Evolutionary conservation across 2,329 filamentous ascomycete species (phyloP).

Genomic region (Claviceps digitariae): DNA sequence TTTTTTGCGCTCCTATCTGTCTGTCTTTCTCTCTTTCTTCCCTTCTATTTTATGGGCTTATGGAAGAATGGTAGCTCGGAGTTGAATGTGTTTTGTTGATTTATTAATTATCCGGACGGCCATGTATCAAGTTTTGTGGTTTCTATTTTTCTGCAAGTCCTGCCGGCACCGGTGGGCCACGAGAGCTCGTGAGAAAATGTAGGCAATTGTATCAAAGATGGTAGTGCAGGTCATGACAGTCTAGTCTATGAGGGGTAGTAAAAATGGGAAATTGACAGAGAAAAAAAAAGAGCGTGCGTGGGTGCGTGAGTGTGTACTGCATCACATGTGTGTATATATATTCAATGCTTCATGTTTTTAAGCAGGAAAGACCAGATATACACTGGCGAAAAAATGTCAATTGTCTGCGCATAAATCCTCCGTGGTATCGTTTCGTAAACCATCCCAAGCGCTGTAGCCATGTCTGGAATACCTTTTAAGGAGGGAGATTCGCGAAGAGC

Average conservation of each 20-base stretch:
- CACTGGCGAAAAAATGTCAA: neutral
- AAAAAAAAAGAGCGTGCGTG: neutral
- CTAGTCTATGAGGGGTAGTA: neutral
- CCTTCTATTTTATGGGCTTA: neutral
- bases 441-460: constrained; percentile 6
- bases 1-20: no score
- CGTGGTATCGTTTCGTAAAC: constrained; percentile 15
- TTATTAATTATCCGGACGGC: neutral
- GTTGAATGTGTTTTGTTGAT: neutral
- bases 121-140: neutral
- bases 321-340: neutral
- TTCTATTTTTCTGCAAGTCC: neutral
- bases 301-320: neutral
- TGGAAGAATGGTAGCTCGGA: neutral
- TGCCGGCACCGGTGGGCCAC: neutral
- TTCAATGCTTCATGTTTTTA: neutral
- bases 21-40: neutral
- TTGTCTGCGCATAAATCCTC: constrained; percentile 3
- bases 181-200: neutral
- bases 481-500: no score
- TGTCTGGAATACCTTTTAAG: neutral
- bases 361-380: neutral
- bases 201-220: neutral
- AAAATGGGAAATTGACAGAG: neutral
- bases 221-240: neutral